phyloP scores from a whole-genome alignment of 2,329 filamentous ascomycete genomes.

The Talaromyces rugulosus region DNA sequence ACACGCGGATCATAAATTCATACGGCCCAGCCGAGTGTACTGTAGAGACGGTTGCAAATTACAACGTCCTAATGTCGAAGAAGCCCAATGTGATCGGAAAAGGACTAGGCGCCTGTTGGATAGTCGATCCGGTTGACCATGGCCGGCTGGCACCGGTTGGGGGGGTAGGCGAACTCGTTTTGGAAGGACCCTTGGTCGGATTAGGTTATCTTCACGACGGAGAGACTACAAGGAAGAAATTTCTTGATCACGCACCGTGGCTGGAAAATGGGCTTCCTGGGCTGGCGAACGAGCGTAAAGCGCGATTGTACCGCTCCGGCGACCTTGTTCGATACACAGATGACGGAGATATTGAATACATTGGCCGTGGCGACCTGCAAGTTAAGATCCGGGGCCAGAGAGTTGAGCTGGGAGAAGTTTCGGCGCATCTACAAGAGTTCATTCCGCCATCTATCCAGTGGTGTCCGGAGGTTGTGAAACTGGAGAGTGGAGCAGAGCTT shows the following conservation, averaged over 20 bases:
- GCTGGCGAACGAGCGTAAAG: no score
- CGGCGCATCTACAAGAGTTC: slow-evolving; percentile 22
- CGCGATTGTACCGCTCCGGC: slow-evolving; percentile 4
- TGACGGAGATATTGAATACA: slow-evolving; percentile 29
- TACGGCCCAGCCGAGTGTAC: slow-evolving; percentile 5
- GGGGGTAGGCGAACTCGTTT: slow-evolving; percentile 43
- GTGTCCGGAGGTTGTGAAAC: slow-evolving; percentile 1
- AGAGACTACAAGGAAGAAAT: slow-evolving; percentile 22
- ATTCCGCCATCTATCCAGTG: not conserved
- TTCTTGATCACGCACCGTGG: no score
- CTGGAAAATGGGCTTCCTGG: no score
- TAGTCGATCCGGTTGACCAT: slow-evolving; percentile 35
- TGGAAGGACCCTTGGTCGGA: slow-evolving; percentile 39
- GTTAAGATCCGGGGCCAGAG: slow-evolving; percentile 41
- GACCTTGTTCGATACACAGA: slow-evolving; percentile 30
- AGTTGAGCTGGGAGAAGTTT: slow-evolving; percentile 39
- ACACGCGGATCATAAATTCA: not conserved
- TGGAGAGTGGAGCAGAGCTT: not conserved
- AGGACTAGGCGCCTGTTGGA: slow-evolving; percentile 27
- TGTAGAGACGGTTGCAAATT: not conserved
- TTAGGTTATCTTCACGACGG: slow-evolving; percentile 44
- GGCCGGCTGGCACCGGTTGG: slow-evolving; percentile 40
- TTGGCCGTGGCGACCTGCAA: slow-evolving; percentile 33
- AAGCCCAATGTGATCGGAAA: not conserved
- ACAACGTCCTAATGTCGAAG: not conserved